Base-by-base conservation (phyloP, 2,329 filamentous ascomycete species). In the Cordyceps pruinosa region DNA sequence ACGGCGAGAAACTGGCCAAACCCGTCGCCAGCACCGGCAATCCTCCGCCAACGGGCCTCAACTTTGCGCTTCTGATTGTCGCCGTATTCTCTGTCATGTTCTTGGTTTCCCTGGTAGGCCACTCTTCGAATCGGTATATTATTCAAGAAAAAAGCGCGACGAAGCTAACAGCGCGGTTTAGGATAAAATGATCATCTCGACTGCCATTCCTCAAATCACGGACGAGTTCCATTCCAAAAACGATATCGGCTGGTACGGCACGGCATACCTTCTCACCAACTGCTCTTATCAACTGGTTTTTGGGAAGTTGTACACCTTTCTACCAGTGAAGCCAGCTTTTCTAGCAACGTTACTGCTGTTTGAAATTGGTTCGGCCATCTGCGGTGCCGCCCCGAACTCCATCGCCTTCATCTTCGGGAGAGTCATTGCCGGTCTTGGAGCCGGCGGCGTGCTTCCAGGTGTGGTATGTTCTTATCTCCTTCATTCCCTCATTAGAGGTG, bases 161-260 rank as follows among this genome's bases (percentile, higher is more conserved):
- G n/a, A n/a, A n/a, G n/a, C n/a, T n/a, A n/a, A n/a, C n/a, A 19
- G 37, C 41, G 7, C 12, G 17, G 5, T 7, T 13, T 58, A 75
- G 71, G 77, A 75, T 3, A 79, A n/a, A n/a, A n/a, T n/a, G n/a
- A n/a, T n/a, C n/a, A n/a, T n/a, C n/a, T n/a, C n/a, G n/a, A 78
- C 76, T 0, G 76, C 76, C 10, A 77, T 79, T 39, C 77, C 77
- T 3, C 73, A 73, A 53, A 78, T 79, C 60, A 78, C 77, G 2
- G 72, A 70, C 60, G 70, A 75, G 32, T 75, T 76, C 66, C 66
- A 74, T 44, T 67, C 72, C 37, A 69, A 79, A 7, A 67, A 70
- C 23, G 72, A 79, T 55, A 72, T 80, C 13, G 73, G 75, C 17
- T 83, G 80, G 80, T 82, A 83, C 61, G 78, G 76, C 4, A 72